Evolutionary conservation across 2,329 filamentous ascomycete species (phyloP), one percentile per base, ranked within the genome.

Genomic region (Tothia fuscella): DNA sequence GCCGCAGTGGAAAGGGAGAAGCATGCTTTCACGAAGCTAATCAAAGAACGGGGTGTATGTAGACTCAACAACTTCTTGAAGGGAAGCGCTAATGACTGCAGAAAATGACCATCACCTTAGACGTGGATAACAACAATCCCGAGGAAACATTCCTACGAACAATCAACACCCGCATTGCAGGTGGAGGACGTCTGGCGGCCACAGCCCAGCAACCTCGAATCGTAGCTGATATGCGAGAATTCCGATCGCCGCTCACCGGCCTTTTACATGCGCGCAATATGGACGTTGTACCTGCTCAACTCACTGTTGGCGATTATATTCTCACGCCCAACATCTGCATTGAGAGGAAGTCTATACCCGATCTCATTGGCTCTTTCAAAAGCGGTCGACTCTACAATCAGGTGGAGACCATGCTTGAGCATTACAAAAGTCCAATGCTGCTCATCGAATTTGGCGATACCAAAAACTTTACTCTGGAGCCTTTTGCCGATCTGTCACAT

Each of bases 371-470:
- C 43, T 95, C 87, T 1, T 87, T 98, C 64, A 80, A 81, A 50
- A 88, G 94, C 57, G 91, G 91, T 10, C 80, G 91, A 2, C 72
- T 98, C 12, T 98, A 86, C 66, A 84, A 77, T 51, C 91, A 98
- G 66, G 82, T 82, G 30, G 89, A 96, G 62, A 79, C 82, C 36
- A 96, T 98, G 89, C 81, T 93, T 45, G 78, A 85, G 57, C 80
- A 96, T 64, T 98, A 98, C 73, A 82, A 82, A 55, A 78, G 64
- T 49, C 82, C 87, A 0, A 84, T 96, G 75, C 76, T 98, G 5
- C 75, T 98, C 33, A 96, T 98, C 55, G 91, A 98, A 61, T 98
- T 98, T 59, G 88, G 95, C 58, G 83, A 93, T 57, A 89, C 93
- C 65, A 95, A 93, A 60, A 89, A 85, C 3, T 98, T 98, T 61